phyloP scores from a whole-genome alignment of 208 protist species.

The Acanthamoeba royreba region DNA sequence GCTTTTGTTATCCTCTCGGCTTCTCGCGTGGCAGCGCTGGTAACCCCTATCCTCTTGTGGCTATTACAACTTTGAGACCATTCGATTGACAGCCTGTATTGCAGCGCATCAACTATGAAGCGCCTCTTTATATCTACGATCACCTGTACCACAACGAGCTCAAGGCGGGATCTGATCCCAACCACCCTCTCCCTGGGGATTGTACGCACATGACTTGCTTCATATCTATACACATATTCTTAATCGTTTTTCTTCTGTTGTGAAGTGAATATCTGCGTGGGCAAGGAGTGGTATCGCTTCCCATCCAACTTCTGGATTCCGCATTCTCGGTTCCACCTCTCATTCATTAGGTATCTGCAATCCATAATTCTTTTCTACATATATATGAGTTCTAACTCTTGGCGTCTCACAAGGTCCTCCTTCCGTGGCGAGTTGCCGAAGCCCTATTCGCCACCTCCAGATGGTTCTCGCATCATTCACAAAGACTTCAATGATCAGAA shows the following conservation, averaged over 20 bases:
- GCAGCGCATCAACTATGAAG: slow-evolving; percentile 34
- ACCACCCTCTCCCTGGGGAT: slow-evolving; percentile 5
- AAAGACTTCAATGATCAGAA: slow-evolving; percentile 45
- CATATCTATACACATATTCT: not conserved
- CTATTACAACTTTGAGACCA: not conserved
- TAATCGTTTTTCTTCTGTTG: not conserved
- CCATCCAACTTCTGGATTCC: slow-evolving; percentile 41
- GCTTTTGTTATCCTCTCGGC: not conserved
- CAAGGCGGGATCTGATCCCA: not conserved
- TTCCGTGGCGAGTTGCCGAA: slow-evolving; percentile 14
- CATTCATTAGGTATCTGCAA: not conserved
- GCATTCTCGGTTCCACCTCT: not conserved
- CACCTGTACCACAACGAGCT: slow-evolving; percentile 34
- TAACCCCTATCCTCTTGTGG: not conserved
- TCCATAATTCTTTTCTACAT: not conserved
- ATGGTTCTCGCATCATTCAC: not conserved
- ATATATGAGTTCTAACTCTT: not conserved
- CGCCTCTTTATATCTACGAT: slow-evolving; percentile 5
- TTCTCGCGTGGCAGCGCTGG: not conserved
- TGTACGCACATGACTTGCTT: not conserved
- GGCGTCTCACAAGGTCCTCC: not conserved
- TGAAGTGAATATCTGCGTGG: slow-evolving; percentile 48
- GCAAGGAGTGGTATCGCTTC: slow-evolving; percentile 58
- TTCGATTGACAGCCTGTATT: not conserved
- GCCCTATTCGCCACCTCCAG: not conserved